Evolutionary conservation across 1,139 yeast species (phyloP).

Genomic region (Candida frijolesensis): DNA sequence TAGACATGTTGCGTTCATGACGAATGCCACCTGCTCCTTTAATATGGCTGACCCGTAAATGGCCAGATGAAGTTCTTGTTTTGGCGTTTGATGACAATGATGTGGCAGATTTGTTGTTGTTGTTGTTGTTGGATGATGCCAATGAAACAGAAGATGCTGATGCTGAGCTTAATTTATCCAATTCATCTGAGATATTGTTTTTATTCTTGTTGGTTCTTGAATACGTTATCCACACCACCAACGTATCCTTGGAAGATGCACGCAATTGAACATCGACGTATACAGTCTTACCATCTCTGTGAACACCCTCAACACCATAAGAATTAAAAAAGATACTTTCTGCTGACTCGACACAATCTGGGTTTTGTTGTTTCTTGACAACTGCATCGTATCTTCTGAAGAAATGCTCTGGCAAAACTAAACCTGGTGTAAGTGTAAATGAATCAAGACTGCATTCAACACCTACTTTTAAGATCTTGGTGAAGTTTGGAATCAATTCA

Average conservation of each 20-base stretch:
- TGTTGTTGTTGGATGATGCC: constrained; percentile 7
- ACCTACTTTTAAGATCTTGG: constrained; percentile 53
- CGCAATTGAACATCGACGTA: constrained; percentile 80
- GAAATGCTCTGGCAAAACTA: constrained; percentile 83
- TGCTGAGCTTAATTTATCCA: constrained; percentile 27
- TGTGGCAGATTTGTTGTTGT: constrained; percentile 7
- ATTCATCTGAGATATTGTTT: constrained; percentile 26
- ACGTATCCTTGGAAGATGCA: constrained; percentile 59
- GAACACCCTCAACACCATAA: constrained; percentile 66
- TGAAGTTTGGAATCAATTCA: constrained; percentile 66
- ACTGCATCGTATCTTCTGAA: constrained; percentile 61
- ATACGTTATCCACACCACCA: constrained; percentile 86
- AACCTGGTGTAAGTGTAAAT: constrained; percentile 50
- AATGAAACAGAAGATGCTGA: constrained; percentile 14
- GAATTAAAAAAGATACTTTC: constrained; percentile 59
- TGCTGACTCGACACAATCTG: constrained; percentile 16
- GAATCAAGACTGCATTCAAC: constrained; percentile 40
- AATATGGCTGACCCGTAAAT: constrained; percentile 4
- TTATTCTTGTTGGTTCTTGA: constrained; percentile 48
- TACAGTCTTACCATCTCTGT: constrained; percentile 66
- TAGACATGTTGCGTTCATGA: constrained; percentile 13
- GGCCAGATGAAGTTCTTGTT: constrained; percentile 5
- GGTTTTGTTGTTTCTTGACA: constrained; percentile 19
- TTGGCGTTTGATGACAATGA: constrained; percentile 9
- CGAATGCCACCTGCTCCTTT: constrained; percentile 10